phyloP scores from a whole-genome alignment of 1,284 basidiomycete genomes.

The Wolfiporia cocos region DNA sequence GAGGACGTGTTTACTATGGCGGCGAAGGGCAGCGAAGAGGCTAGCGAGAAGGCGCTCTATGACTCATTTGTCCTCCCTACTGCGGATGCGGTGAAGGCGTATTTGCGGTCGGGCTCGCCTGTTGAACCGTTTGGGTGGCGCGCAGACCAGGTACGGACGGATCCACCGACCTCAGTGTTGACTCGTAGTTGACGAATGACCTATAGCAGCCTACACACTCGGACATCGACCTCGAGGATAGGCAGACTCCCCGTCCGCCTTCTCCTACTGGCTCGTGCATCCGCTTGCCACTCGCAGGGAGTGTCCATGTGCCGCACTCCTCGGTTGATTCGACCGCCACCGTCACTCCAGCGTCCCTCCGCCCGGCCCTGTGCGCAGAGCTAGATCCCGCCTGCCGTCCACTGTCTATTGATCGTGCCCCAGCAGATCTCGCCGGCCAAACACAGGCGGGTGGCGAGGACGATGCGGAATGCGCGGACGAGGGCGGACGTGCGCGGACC shows the following conservation, averaged over 20 bases:
- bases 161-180: background rate
- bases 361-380: constrained; percentile 3
- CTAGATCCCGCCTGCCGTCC: constrained; percentile 5
- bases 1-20: background rate
- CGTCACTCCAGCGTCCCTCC: constrained; percentile 6
- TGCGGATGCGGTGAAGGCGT: constrained; percentile 11
- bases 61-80: constrained; percentile 9
- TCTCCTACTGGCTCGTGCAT: constrained; percentile 1
- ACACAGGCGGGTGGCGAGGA: constrained; percentile 2
- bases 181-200: background rate
- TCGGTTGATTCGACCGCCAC: constrained; percentile 15
- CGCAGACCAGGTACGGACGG: background rate
- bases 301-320: background rate
- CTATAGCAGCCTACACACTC: background rate
- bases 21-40: background rate
- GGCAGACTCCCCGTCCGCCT: background rate
- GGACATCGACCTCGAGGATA: constrained; percentile 3
- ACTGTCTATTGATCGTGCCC: background rate
- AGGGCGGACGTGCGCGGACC: background rate
- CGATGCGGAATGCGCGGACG: constrained; percentile 10
- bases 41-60: constrained; percentile 2
- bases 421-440: background rate
- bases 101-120: no score
- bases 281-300: background rate
- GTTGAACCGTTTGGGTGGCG: background rate